Percentiles rank a stretch among this genome's conserved stretches.
phyloP scores from a whole-genome alignment of 129 eudicot species.

The carrot (Daucus carota) region DNA sequence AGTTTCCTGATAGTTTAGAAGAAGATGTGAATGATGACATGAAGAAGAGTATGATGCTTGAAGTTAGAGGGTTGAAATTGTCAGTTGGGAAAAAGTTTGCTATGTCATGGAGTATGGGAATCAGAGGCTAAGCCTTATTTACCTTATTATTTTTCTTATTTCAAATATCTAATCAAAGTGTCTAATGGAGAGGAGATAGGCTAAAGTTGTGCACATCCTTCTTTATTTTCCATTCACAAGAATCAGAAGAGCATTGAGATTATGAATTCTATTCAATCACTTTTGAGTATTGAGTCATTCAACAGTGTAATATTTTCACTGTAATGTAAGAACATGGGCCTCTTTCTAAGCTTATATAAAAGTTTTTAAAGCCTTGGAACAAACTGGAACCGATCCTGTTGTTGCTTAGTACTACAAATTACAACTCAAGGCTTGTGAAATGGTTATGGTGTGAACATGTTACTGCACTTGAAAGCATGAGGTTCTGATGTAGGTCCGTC shows the following conservation, averaged over 20 bases:
- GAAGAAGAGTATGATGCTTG: slow-evolving; percentile 71
- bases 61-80: slow-evolving; percentile 71
- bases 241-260: slow-evolving; percentile 4
- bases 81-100: slow-evolving; percentile 61
- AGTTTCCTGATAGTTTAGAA: slow-evolving; percentile 28
- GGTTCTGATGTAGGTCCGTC: background rate
- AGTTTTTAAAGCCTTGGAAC: background rate
- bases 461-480: background rate
- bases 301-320: background rate
- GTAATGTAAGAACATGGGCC: background rate
- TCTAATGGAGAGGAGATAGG: slow-evolving; percentile 19
- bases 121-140: slow-evolving; percentile 14
- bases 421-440: background rate
- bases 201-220: slow-evolving; percentile 25
- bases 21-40: slow-evolving; percentile 22
- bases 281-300: background rate
- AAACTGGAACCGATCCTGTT: background rate
- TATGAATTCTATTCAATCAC: background rate
- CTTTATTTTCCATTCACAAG: background rate
- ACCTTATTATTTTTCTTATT: background rate
- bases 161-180: background rate
- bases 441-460: background rate
- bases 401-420: too few species aligned
- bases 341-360: background rate
- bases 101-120: slow-evolving; percentile 66